These are phyloP conservation scores for Carex kokanica DNA, from an alignment of 176 grass and related monocot genomes.

Conservation along the genomic window DNA sequence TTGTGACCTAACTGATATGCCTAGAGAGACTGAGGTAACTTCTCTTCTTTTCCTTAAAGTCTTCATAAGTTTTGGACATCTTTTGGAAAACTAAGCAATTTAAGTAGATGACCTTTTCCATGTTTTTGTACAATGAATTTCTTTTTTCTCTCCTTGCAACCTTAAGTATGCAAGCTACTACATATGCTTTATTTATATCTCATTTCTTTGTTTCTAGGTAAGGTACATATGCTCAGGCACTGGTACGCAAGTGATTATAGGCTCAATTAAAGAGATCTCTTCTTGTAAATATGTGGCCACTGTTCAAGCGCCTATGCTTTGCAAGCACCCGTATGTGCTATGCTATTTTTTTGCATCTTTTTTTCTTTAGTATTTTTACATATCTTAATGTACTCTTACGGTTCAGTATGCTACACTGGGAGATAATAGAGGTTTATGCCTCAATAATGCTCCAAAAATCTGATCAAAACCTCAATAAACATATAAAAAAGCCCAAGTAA, in stretches of 20 bases:
- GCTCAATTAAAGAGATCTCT: conserved; percentile 89
- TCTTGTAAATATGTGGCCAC: conserved; percentile 89
- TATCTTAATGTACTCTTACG: neutral
- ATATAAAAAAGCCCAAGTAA: neutral
- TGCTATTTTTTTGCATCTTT: neutral
- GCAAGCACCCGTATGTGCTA: conserved; percentile 80
- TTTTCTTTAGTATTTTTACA: neutral
- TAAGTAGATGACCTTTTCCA: neutral
- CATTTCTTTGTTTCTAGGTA: conserved; percentile 44
- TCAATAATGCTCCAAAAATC: neutral
- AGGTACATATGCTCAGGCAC: conserved; percentile 82
- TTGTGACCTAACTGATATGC: conserved; percentile 77
- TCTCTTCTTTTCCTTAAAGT: neutral
- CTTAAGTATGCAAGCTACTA: neutral
- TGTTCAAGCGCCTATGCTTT: conserved; percentile 76
- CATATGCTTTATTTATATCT: neutral
- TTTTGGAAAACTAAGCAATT: neutral
- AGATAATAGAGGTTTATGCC: neutral
- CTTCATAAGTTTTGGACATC: neutral
- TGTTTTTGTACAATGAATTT: neutral
- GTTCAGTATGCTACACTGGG: neutral
- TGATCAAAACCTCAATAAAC: neutral
- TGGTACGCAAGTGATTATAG: conserved; percentile 47
- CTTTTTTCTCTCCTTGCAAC: neutral
- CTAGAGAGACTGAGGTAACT: conserved; percentile 75